Conservation (phyloP, 306 rosid genomes). For the Rosa lucieae region DNA sequence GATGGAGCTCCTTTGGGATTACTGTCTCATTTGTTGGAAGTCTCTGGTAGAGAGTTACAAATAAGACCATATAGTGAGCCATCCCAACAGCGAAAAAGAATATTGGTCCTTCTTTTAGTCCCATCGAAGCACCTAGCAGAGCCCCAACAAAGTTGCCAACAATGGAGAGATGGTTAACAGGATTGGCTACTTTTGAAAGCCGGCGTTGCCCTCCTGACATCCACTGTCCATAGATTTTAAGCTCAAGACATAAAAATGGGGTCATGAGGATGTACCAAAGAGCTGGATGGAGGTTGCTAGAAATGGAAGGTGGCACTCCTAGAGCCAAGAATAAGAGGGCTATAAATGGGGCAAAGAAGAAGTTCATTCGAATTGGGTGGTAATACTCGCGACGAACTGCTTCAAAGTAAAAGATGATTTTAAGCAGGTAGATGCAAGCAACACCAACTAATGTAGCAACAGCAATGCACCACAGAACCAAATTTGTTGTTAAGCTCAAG, state of each 20-base stretch:
- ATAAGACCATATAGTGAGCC: slow-evolving; percentile 79
- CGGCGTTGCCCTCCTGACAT: slow-evolving; percentile 92
- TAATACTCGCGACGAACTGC: slow-evolving; percentile 88
- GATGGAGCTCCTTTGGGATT: slow-evolving; percentile 89
- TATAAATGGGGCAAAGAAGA: slow-evolving; percentile 91
- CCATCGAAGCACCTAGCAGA: slow-evolving; percentile 82
- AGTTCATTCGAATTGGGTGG: slow-evolving; percentile 87
- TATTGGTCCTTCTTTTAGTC: slow-evolving; percentile 81
- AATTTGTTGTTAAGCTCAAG: slow-evolving; percentile 51
- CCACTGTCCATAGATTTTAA: slow-evolving; percentile 96
- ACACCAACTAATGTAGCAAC: slow-evolving; percentile 37
- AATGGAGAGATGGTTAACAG: slow-evolving; percentile 74
- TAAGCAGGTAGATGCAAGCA: slow-evolving; percentile 48
- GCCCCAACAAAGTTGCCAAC: slow-evolving; percentile 97
- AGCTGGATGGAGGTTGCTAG: slow-evolving; percentile 40
- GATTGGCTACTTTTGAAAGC: slow-evolving; percentile 86
- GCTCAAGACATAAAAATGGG: slow-evolving; percentile 75
- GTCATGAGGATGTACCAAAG: slow-evolving; percentile 83
- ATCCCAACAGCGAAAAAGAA: slow-evolving; percentile 87
- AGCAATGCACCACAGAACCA: slow-evolving; percentile 67
- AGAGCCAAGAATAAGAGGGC: slow-evolving; percentile 76
- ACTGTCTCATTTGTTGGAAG: slow-evolving; percentile 77
- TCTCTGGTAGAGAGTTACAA: slow-evolving; percentile 90
- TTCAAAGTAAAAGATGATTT: slow-evolving; percentile 73
- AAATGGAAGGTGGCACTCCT: slow-evolving; percentile 69